Evolutionary conservation across 495 filamentous ascomycete species (phyloP), one percentile per base, ranked within the genome.

Genomic region (Hypoxylon rickii): DNA sequence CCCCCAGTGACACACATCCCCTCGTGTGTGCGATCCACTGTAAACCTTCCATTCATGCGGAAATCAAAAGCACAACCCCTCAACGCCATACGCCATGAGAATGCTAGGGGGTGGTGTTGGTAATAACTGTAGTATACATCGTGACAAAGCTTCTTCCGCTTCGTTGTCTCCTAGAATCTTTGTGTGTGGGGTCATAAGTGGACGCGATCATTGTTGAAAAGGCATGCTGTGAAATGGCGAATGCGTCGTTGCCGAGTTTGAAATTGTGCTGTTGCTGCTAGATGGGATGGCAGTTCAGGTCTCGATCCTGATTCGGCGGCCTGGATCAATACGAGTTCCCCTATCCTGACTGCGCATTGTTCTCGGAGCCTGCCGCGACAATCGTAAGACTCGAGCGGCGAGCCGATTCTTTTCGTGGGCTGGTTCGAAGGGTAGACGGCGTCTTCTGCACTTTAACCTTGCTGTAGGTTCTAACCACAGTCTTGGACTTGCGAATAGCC

Each of bases 401-500:
- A 7, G 68, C 58, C 0, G 63, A 38, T 7, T 65, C 54, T 36
- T 61, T 44, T 38, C 66, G 66, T 3, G 64, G 48, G 26, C 61
- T 59, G 10, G 52, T 47, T 38, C 49, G 56, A 18, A 44, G 13
- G 7, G 51, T 52, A 7, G 51, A 46, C n/a, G 47, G 51, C 19
- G 50, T 42, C 34, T 54, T 51, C 36, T 58, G 41, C 3, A 61
- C 56, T 38, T 66, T 68, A 8, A 64, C 40, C 51, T 65, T 67
- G 51, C 67, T 68, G 45, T 68, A 64, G 37, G 58, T 67, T 20
- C 48, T 61, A 42, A 66, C 52, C 10, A 61, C 54, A 36, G 52
- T 48, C 50, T 66, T 69, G 1, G 66, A 46, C 39, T 72, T 72
- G 19, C 54, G 49, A 6, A 67, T 43, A 12, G 61, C 65, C 11